Conservation (phyloP, 2,329 filamentous ascomycete species). For the Talaromyces funiculosus region DNA sequence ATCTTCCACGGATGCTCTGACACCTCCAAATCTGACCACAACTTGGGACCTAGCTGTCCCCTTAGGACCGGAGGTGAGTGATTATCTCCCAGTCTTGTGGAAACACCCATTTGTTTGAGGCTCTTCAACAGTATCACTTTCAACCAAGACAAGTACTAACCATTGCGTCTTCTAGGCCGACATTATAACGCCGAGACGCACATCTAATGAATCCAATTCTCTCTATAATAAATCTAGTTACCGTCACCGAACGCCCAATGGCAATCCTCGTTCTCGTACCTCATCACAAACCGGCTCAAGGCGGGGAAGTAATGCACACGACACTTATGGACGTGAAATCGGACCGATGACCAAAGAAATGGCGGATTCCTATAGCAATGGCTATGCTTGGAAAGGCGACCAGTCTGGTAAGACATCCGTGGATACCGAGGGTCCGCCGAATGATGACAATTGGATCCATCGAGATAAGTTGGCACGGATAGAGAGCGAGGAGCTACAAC, state of each 20-base stretch:
- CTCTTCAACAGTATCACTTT: not conserved
- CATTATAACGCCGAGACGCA: constrained; percentile 18
- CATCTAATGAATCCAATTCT: constrained; percentile 34
- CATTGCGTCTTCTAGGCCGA: not conserved
- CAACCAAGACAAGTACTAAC: not conserved
- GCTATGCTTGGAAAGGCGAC: constrained; percentile 13
- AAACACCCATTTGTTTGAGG: not conserved
- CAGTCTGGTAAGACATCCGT: constrained; percentile 18
- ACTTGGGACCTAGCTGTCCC: constrained; percentile 37
- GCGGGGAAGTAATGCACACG: constrained; percentile 20
- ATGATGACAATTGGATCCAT: constrained; percentile 45
- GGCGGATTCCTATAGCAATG: constrained; percentile 18
- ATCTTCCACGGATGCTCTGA: constrained; percentile 36
- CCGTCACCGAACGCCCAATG: constrained; percentile 29
- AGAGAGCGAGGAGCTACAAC: constrained; percentile 47
- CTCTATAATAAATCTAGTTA: constrained; percentile 22
- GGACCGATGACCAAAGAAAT: constrained; percentile 25
- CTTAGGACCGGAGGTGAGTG: constrained; percentile 32
- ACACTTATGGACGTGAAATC: constrained; percentile 22
- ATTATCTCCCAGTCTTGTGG: not conserved
- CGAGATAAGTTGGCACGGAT: constrained; percentile 47
- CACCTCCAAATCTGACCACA: constrained; percentile 28
- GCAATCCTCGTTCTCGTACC: constrained; percentile 28
- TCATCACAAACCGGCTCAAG: constrained; percentile 21
- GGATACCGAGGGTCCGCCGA: constrained; percentile 22